These are phyloP conservation scores for Echium plantagineum DNA, from an alignment of 257 asterid species.

Conservation along the genomic window DNA sequence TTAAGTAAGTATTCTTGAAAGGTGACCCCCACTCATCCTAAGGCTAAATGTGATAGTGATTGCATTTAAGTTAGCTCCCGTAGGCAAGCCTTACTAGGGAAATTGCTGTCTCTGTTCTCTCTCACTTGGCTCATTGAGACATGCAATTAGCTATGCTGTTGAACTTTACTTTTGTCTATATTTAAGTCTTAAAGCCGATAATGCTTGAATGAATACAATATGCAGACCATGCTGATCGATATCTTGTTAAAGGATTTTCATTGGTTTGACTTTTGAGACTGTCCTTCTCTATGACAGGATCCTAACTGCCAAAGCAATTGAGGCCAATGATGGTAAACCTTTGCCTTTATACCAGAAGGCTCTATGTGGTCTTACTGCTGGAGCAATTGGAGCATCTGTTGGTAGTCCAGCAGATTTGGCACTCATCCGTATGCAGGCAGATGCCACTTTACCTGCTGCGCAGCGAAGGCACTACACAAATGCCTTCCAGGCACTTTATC, in stretches of 20 bases:
- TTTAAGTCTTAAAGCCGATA: too few species aligned
- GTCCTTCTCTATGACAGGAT: slow-evolving; percentile 33
- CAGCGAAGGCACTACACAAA: slow-evolving; percentile 78
- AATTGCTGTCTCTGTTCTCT: too few species aligned
- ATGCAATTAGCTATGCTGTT: background rate
- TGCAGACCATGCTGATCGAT: too few species aligned
- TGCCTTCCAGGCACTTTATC: slow-evolving; percentile 80
- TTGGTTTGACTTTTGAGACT: background rate
- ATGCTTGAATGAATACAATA: too few species aligned
- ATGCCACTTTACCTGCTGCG: slow-evolving; percentile 78
- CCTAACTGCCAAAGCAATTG: slow-evolving; percentile 74
- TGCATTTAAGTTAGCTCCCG: too few species aligned
- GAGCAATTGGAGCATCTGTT: slow-evolving; percentile 85
- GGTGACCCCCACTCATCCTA: too few species aligned
- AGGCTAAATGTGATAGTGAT: too few species aligned
- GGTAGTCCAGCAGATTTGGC: slow-evolving; percentile 98
- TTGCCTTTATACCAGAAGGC: slow-evolving; percentile 92
- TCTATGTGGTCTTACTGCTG: slow-evolving; percentile 89
- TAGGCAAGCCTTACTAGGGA: too few species aligned
- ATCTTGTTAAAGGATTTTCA: background rate
- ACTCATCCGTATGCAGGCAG: slow-evolving; percentile 98
- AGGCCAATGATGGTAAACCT: slow-evolving; percentile 89
- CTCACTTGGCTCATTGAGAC: too few species aligned
- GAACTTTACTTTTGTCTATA: too few species aligned
- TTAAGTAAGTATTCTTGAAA: slow-evolving; percentile 25